Conservation (phyloP, 179 eudicot species). For the Gypsophila paniculata region DNA sequence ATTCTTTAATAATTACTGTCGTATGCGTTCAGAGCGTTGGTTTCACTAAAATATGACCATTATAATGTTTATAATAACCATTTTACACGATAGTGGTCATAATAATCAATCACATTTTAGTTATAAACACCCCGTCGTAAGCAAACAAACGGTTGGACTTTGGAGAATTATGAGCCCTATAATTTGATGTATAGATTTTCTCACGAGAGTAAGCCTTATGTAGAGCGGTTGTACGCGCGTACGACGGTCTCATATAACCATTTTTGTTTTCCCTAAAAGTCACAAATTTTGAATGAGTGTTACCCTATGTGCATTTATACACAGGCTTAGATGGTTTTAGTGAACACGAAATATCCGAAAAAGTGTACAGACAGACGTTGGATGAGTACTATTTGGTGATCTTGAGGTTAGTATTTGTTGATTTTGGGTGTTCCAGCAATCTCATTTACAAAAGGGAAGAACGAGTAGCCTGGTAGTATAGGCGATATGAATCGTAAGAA, state of each 20-base stretch:
- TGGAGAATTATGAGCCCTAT: too few species aligned
- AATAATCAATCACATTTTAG: too few species aligned
- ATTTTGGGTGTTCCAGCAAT: constrained; percentile 5
- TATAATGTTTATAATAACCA: too few species aligned
- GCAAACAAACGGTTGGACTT: too few species aligned
- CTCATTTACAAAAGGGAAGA: background rate
- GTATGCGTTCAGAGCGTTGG: too few species aligned
- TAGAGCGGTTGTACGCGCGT: background rate
- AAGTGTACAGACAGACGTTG: background rate
- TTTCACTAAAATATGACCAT: too few species aligned
- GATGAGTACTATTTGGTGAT: background rate
- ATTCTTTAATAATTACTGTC: too few species aligned
- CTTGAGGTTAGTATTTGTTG: background rate
- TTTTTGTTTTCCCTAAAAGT: background rate
- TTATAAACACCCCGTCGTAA: too few species aligned
- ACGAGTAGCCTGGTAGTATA: too few species aligned
- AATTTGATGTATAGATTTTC: too few species aligned
- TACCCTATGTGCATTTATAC: background rate
- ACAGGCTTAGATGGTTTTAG: background rate
- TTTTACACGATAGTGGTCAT: too few species aligned
- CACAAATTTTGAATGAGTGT: background rate
- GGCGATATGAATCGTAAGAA: constrained; percentile 24
- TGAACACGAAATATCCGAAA: background rate
- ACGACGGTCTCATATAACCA: background rate
- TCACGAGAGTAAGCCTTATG: too few species aligned